Base-by-base conservation (phyloP, 805 yeast species). In the Saccharomycopsis fermentans region DNA sequence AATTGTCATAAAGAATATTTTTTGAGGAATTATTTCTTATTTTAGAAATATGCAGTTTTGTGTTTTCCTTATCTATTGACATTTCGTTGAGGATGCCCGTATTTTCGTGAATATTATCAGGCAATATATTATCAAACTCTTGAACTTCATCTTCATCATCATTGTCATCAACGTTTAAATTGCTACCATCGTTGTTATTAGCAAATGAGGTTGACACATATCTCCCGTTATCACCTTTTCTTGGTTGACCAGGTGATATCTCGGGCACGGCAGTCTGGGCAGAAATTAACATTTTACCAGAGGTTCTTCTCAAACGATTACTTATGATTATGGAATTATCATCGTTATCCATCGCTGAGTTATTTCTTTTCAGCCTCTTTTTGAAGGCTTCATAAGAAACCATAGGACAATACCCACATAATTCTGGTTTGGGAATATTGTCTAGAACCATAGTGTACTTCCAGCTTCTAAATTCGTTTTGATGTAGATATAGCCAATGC, bases 401-500 rank as follows among this genome's bases (percentile, higher is more conserved):
- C 63, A 87, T 73, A 4, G 90, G 77, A 63, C 74, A 83, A 55
- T 83, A 77, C 0, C 89, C 90, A 16, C 87, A 89, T 58, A 87
- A 82, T 48, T 79, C 74, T 21, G 75, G 81, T 59, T 85, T 83
- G 1, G 95, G 84, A 34, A 79, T 70, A 59, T 80, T 79, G 61
- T 90, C 90, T 36, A 90, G 68, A 19, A 83, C 83, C 96, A 87
- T 90, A 11, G 97, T 90, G 66, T 84, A 88, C 70, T 90, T 81
- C 98, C 99, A 94, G 67, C 90, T 97, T 67, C 97, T 80, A 71
- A 94, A 94, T 65, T 91, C 97, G 70, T 90, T 85, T 71, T 94
- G 99, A 70, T 94, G 97, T 63, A 94, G 78, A 68, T 94, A 94
- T 60, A 94, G 77, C 99, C 99, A 94, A 74, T 94, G 99, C 70